Percentiles rank a stretch among this genome's conserved stretches.
phyloP scores from a whole-genome alignment of 805 yeast genomes.

The Yamadazyma endophytica region DNA sequence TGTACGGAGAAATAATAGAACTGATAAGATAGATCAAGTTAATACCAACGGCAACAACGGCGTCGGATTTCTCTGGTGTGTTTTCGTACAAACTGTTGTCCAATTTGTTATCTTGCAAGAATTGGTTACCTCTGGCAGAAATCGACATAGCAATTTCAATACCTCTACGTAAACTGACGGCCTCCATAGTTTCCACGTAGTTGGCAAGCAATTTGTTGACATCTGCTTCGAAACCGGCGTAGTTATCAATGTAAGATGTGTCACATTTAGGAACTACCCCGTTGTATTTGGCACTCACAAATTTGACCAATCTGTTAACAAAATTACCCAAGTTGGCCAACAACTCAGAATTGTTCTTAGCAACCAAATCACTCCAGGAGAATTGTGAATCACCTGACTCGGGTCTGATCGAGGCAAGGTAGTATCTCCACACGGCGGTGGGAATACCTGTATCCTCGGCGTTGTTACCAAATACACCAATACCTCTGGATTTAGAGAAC shows the following conservation, averaged over 20 bases:
- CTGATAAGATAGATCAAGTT: slow-evolving; percentile 85
- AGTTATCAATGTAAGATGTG: slow-evolving; percentile 43
- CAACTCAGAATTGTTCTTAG: slow-evolving; percentile 89
- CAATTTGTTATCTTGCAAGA: slow-evolving; percentile 92
- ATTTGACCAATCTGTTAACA: slow-evolving; percentile 90
- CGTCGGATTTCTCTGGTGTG: slow-evolving; percentile 77
- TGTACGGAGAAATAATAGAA: slow-evolving; percentile 78
- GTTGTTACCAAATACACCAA: slow-evolving; percentile 97
- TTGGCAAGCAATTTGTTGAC: slow-evolving; percentile 55
- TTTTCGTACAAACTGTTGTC: slow-evolving; percentile 81
- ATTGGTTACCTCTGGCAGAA: slow-evolving; percentile 89
- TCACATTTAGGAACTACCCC: slow-evolving; percentile 79
- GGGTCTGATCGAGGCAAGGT: slow-evolving; percentile 87
- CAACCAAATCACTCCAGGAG: slow-evolving; percentile 94
- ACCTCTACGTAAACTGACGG: slow-evolving; percentile 79
- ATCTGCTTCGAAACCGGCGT: slow-evolving; percentile 46
- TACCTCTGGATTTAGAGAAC: slow-evolving; percentile 95
- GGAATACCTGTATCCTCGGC: slow-evolving; percentile 91
- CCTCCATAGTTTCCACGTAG: slow-evolving; percentile 73
- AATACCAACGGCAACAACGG: slow-evolving; percentile 87
- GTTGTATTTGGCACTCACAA: slow-evolving; percentile 83
- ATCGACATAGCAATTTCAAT: slow-evolving; percentile 87
- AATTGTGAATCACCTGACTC: slow-evolving; percentile 95
- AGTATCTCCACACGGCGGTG: slow-evolving; percentile 97
- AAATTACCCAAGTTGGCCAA: slow-evolving; percentile 96